These are phyloP conservation scores for Saccharomyces hybrid DNA, from an alignment of 1,139 yeast genomes.

Conservation along the genomic window DNA sequence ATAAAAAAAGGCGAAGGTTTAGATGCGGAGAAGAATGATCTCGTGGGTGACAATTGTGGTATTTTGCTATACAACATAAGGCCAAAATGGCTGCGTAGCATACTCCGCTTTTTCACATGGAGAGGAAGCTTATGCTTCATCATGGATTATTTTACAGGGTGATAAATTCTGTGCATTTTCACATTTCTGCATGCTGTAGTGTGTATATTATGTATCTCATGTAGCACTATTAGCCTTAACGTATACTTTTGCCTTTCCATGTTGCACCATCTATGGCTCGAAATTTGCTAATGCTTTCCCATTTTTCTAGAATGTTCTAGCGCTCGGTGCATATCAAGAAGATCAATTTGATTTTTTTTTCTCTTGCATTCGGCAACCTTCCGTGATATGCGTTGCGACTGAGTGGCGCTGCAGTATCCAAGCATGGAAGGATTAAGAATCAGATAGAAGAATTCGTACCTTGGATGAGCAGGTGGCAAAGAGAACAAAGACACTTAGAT, in stretches of 20 bases:
- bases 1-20: slow-evolving; percentile 76
- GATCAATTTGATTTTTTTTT: not conserved
- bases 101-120: slow-evolving; percentile 53
- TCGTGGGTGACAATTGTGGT: slow-evolving; percentile 41
- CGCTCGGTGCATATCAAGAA: not conserved
- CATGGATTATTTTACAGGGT: slow-evolving; percentile 53
- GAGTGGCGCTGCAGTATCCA: not conserved
- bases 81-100: slow-evolving; percentile 42
- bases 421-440: not conserved
- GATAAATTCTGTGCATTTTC: not conserved
- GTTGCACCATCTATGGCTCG: not conserved
- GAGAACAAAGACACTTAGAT: not conserved
- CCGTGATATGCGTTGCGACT: not conserved
- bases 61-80: slow-evolving; percentile 45
- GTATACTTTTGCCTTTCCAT: not conserved
- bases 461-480: not conserved
- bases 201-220: not conserved
- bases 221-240: not conserved
- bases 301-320: slow-evolving; percentile 10
- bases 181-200: not conserved
- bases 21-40: slow-evolving; percentile 58
- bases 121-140: slow-evolving; percentile 62
- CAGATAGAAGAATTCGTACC: not conserved
- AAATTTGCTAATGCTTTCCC: not conserved
- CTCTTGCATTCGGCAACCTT: not conserved